Evolutionary conservation across 1,139 yeast genomes (phyloP).

Genomic region (Saccharomyces hybrid): DNA sequence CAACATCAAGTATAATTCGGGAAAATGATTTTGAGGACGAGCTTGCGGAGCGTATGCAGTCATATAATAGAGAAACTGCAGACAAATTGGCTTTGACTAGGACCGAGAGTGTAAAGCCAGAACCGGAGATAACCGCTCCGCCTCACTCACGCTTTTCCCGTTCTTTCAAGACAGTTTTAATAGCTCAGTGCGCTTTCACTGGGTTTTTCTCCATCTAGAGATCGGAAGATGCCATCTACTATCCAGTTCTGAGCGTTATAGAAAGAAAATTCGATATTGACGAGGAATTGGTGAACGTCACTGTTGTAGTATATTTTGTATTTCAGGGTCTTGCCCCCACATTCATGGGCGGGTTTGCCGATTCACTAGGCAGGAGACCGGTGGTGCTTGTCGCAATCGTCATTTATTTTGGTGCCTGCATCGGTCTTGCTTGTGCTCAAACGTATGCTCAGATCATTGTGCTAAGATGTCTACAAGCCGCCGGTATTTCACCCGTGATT

Average conservation of each 20-base stretch:
- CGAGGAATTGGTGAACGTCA: constrained; percentile 49
- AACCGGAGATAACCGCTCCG: constrained; percentile 12
- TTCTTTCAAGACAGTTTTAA: constrained; percentile 34
- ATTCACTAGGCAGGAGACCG: constrained; percentile 62
- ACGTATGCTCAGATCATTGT: constrained; percentile 45
- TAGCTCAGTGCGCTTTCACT: constrained; percentile 37
- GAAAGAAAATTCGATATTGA: constrained; percentile 44
- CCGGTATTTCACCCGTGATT: constrained; percentile 62
- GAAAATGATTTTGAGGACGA: constrained; percentile 27
- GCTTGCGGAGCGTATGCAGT: not conserved
- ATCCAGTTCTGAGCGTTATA: constrained; percentile 58
- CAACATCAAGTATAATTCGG: not conserved
- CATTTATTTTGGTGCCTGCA: constrained; percentile 47
- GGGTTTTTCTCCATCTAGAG: constrained; percentile 61
- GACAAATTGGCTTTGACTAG: not conserved
- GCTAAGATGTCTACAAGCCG: constrained; percentile 59
- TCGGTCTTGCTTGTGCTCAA: constrained; percentile 47
- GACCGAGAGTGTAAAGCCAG: constrained; percentile 8
- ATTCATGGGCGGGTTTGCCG: constrained; percentile 57
- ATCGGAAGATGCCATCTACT: constrained; percentile 61
- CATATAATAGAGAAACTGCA: not conserved
- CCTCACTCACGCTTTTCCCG: constrained; percentile 32
- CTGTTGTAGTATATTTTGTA: constrained; percentile 63
- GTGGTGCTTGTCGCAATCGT: constrained; percentile 44
- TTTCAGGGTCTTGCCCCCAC: constrained; percentile 68